These are phyloP conservation scores for Cymbopogon citratus DNA, from an alignment of 176 grass and related monocot species.

Conservation along the genomic window DNA sequence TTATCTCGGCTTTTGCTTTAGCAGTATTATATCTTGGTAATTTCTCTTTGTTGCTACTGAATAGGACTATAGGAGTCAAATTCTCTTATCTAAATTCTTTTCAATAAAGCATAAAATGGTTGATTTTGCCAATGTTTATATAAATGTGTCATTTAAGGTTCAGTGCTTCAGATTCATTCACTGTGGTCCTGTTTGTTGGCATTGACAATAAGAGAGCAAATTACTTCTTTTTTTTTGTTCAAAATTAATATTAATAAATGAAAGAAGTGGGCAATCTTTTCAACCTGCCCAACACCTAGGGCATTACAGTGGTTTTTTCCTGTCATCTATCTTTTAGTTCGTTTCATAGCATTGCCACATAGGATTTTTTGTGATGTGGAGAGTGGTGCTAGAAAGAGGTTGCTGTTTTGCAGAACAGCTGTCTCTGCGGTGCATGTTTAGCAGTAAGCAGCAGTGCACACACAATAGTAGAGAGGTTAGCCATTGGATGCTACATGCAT, in stretches of 20 bases:
- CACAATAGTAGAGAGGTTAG: not conserved
- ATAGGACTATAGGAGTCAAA: not conserved
- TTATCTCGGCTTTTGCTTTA: not conserved
- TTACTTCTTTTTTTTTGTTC: not conserved
- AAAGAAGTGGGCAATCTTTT: not conserved
- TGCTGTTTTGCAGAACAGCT: not conserved
- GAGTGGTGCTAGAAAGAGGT: not conserved
- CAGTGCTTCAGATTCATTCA: not conserved
- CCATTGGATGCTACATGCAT: not conserved
- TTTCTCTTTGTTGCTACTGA: not conserved
- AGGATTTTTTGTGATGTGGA: not conserved
- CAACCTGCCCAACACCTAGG: not conserved
- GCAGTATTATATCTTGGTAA: not conserved
- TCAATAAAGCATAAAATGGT: conserved; percentile 7
- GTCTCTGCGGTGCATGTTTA: not conserved
- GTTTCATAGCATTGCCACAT: not conserved
- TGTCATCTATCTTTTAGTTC: not conserved
- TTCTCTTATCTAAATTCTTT: not conserved
- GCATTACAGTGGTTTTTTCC: not conserved
- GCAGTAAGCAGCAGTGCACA: not conserved
- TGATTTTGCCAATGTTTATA: not conserved
- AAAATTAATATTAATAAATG: not conserved
- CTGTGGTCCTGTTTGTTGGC: not conserved
- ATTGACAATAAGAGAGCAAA: not conserved
- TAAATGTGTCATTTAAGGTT: not conserved